Base-by-base conservation (phyloP, 2,329 filamentous ascomycete species). In the Talaromyces sp. region DNA sequence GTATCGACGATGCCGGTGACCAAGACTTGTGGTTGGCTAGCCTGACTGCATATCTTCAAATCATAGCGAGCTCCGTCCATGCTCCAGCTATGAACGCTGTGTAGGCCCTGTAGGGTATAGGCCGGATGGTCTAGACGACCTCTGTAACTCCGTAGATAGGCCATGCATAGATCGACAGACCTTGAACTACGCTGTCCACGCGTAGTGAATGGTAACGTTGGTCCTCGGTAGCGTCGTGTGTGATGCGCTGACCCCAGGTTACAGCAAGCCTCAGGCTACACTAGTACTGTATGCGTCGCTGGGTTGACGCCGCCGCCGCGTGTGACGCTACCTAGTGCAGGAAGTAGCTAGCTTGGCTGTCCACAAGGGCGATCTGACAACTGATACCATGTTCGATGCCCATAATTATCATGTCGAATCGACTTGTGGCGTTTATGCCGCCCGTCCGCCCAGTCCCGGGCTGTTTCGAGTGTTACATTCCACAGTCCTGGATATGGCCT, bases 381-480 rank as follows among this genome's bases (percentile, higher is more conserved):
- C 25, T 6, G 27, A 10, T 33, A 15, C 11, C 15, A 30, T 55
- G 11, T 39, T 1, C 7, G n/a, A 33, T 36, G 30, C 17, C 54
- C 10, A 19, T 22, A 5, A 28, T 32, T 13, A 33, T n/a, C 4
- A 27, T 30, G 15, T 49, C 27, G n/a, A 30, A n/a, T 32, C 22
- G 28, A 19, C 44, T 44, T 32, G 49, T 53, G 49, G 49, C 49
- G 49, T 22, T 53, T 30, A 10, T 22, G 49, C 49, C 27, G 13
- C 49, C 13, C 49, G 15, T 11, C 6, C 28, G 17, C 49, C 49
- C 27, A 53, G 25, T 30, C 28, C 49, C 25, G 49, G 28, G 4
- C n/a, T 30, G 28, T 30, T 28, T 53, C 27, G 49, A 55, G 42
- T 19, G 42, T 62, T 55, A 59, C 60, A 62, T 62, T 62, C 60